These are phyloP conservation scores for Hylodesmum podocarpum DNA, from an alignment of 306 rosid species.

Conservation along the genomic window DNA sequence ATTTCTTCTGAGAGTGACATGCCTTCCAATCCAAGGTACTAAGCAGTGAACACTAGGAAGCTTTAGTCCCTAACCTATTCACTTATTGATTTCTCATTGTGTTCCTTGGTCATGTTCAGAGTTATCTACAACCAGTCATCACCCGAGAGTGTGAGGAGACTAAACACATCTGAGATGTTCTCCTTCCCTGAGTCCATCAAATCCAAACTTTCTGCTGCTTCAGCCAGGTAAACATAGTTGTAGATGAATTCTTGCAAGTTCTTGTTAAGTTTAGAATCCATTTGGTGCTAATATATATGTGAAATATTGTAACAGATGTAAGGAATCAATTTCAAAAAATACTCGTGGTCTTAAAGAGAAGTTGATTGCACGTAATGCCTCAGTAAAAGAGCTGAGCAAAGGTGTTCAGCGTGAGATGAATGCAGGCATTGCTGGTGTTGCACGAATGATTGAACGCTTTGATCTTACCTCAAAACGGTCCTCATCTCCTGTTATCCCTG, in stretches of 20 bases:
- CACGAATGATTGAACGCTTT: constrained; percentile 67
- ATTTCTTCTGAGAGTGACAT: constrained; percentile 30
- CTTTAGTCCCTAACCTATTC: neutral
- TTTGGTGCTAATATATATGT: neutral
- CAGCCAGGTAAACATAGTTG: constrained; percentile 59
- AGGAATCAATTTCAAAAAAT: constrained; percentile 65
- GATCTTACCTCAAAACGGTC: constrained; percentile 64
- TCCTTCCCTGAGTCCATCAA: constrained; percentile 59
- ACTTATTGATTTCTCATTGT: neutral
- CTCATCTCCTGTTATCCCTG: constrained; percentile 28
- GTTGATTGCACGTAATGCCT: constrained; percentile 64
- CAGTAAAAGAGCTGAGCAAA: constrained; percentile 72
- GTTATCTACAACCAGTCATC: constrained; percentile 44
- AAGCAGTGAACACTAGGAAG: neutral
- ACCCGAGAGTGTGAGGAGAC: constrained; percentile 45
- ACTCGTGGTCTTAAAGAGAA: constrained; percentile 71
- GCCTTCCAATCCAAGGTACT: constrained; percentile 51
- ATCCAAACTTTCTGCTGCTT: constrained; percentile 70
- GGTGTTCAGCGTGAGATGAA: constrained; percentile 81
- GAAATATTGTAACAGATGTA: constrained; percentile 48
- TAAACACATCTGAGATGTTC: constrained; percentile 44
- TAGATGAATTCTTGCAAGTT: neutral
- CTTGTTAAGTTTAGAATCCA: neutral
- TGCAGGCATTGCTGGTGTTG: constrained; percentile 78
- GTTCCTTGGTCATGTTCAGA: constrained; percentile 30